These are phyloP conservation scores for Penicillium antarcticum DNA, from an alignment of 495 filamentous ascomycete genomes.

Conservation along the genomic window DNA sequence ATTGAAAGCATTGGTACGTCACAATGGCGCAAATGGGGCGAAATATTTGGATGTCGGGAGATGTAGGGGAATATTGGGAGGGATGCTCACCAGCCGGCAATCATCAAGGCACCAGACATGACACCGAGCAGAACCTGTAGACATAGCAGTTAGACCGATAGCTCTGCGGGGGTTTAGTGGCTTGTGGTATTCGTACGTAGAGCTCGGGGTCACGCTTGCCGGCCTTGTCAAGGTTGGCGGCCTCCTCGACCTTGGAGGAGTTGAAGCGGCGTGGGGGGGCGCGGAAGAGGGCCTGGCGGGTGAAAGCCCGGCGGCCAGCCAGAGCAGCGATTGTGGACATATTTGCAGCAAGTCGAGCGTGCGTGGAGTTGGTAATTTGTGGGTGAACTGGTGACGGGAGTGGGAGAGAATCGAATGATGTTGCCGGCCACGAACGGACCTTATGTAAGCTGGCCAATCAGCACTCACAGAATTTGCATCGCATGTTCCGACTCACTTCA, in stretches of 20 bases:
- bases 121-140: constrained; percentile 80
- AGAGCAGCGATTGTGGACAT: constrained; percentile 54
- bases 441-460: too few relatives aligned
- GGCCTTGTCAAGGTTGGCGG: constrained; percentile 56
- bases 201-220: constrained; percentile 78
- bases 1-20: constrained; percentile 5
- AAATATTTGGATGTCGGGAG: constrained; percentile 1
- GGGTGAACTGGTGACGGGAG: constrained; percentile 17
- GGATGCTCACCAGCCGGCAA: constrained; percentile 70
- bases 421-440: constrained; percentile 18
- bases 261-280: constrained; percentile 40
- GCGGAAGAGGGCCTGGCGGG: constrained; percentile 43
- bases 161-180: constrained; percentile 13
- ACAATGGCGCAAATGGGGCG: constrained; percentile 9
- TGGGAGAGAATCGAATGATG: constrained; percentile 39
- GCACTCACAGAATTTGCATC: too few relatives aligned
- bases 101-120: constrained; percentile 83
- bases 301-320: constrained; percentile 49
- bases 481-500: constrained; percentile 23
- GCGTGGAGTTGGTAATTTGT: constrained; percentile 11
- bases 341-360: constrained; percentile 29
- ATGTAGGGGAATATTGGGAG: constrained; percentile 33
- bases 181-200: constrained; percentile 53
- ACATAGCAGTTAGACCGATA: constrained; percentile 11
- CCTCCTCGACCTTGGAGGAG: constrained; percentile 46